phyloP scores from a whole-genome alignment of 2,329 filamentous ascomycete species.

The Neophaeococcomyces aloes region DNA sequence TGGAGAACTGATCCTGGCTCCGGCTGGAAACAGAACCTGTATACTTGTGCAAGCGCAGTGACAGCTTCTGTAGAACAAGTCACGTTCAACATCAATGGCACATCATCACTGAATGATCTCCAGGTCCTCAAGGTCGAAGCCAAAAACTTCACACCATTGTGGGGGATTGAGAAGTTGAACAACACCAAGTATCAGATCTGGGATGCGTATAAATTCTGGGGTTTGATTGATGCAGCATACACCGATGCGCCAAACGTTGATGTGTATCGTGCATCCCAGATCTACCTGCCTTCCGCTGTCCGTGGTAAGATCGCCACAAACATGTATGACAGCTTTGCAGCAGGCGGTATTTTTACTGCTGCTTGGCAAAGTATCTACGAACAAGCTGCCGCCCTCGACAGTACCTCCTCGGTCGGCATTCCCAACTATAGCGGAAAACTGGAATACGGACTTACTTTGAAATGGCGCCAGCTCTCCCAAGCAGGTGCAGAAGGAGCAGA shows the following conservation, averaged over 20 bases:
- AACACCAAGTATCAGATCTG: too few relatives aligned
- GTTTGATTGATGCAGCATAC: slow-evolving; percentile 23
- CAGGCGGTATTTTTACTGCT: slow-evolving; percentile 38
- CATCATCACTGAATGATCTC: not conserved
- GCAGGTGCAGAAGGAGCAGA: slow-evolving; percentile 20
- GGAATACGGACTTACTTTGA: too few relatives aligned
- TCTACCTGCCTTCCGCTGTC: slow-evolving; percentile 29
- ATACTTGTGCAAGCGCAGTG: slow-evolving; percentile 34
- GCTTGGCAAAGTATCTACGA: slow-evolving; percentile 31
- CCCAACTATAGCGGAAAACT: too few relatives aligned
- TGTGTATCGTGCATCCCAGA: slow-evolving; percentile 23
- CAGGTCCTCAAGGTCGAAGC: too few relatives aligned
- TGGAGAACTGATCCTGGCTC: too few relatives aligned
- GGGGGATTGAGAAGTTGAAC: too few relatives aligned
- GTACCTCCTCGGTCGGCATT: too few relatives aligned
- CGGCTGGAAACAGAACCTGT: slow-evolving; percentile 27
- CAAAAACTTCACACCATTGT: too few relatives aligned
- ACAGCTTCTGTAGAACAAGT: slow-evolving; percentile 39
- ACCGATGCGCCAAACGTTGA: slow-evolving; percentile 27
- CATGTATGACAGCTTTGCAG: slow-evolving; percentile 36
- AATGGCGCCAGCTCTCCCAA: slow-evolving; percentile 23
- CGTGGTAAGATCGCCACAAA: too few relatives aligned
- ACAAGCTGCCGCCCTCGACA: too few relatives aligned
- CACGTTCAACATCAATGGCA: slow-evolving; percentile 33
- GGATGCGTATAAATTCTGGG: too few relatives aligned